Evolutionary conservation across 805 yeast genomes (phyloP).

Genomic region (Zygoascus flipseniorum): DNA sequence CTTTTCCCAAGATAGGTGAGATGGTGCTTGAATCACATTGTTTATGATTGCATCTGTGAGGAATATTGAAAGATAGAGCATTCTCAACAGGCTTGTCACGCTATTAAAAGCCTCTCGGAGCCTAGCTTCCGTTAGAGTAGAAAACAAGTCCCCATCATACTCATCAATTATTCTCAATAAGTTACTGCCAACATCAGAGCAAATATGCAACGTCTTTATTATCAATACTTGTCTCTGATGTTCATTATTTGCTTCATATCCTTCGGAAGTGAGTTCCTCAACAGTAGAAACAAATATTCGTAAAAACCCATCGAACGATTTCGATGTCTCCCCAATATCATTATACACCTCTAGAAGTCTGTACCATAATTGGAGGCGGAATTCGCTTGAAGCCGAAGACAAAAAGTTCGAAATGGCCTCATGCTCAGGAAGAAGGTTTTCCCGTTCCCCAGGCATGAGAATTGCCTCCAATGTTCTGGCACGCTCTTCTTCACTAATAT

Average conservation of each 20-base stretch:
- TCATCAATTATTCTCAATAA: conserved; percentile 19
- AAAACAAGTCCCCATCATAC: conserved; percentile 13
- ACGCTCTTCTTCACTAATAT: neutral
- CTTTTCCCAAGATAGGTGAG: conserved; percentile 26
- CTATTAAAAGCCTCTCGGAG: conserved; percentile 9
- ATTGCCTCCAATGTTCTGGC: conserved; percentile 25
- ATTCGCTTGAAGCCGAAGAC: conserved; percentile 50
- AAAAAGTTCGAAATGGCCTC: conserved; percentile 55
- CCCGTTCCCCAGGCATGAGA: conserved; percentile 25
- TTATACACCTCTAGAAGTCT: conserved; percentile 52
- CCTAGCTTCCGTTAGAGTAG: conserved; percentile 5
- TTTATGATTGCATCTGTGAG: conserved; percentile 29
- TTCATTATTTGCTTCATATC: conserved; percentile 19
- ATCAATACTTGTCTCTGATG: conserved; percentile 36
- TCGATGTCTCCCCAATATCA: conserved; percentile 31
- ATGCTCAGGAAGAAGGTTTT: conserved; percentile 27
- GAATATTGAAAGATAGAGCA: conserved; percentile 28
- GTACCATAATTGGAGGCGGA: conserved; percentile 69
- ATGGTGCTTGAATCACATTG: conserved; percentile 23
- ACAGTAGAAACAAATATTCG: conserved; percentile 39
- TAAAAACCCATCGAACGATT: conserved; percentile 40
- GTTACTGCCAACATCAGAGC: conserved; percentile 40
- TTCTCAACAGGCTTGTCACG: conserved; percentile 23
- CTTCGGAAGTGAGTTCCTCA: conserved; percentile 27
- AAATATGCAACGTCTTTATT: conserved; percentile 44